Evolutionary conservation across 116 monocot species (phyloP).

Genomic region (Papilionanthe hybrid): DNA sequence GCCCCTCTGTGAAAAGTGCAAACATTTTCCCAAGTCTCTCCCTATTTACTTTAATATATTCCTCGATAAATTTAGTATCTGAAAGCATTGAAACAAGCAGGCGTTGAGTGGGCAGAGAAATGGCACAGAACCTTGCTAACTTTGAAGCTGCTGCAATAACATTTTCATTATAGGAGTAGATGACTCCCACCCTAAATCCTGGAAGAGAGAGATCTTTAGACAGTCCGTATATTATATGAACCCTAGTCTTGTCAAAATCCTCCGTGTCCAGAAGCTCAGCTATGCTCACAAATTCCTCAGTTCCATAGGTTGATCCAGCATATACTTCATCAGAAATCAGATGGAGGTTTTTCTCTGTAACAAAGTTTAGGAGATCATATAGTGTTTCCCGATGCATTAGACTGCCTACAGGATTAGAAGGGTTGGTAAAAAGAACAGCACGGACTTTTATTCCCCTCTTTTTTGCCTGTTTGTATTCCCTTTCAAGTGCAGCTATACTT

Average conservation of each 20-base stretch:
- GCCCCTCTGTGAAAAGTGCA: constrained; percentile 22
- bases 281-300: constrained; percentile 36
- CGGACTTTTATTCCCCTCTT: constrained; percentile 37
- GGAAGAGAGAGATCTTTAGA: constrained; percentile 61
- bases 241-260: constrained; percentile 24
- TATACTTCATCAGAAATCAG: constrained; percentile 58
- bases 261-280: constrained; percentile 19
- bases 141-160: constrained; percentile 40
- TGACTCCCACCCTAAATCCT: constrained; percentile 55
- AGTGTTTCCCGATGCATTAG: constrained; percentile 27
- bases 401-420: constrained; percentile 59
- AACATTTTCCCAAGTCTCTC: constrained; percentile 26
- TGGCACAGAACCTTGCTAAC: constrained; percentile 43
- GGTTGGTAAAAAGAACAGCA: constrained; percentile 59
- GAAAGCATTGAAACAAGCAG: constrained; percentile 45
- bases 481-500: constrained; percentile 40
- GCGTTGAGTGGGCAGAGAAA: constrained; percentile 42
- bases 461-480: constrained; percentile 37
- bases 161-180: constrained; percentile 37
- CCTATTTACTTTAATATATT: constrained; percentile 27
- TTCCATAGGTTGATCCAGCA: constrained; percentile 40
- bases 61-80: constrained; percentile 30
- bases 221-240: constrained; percentile 49
- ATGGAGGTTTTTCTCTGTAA: constrained; percentile 40
- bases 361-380: constrained; percentile 38